These are phyloP conservation scores for Eucalyptus pumila DNA, from an alignment of 345 rosid genomes.

Conservation along the genomic window DNA sequence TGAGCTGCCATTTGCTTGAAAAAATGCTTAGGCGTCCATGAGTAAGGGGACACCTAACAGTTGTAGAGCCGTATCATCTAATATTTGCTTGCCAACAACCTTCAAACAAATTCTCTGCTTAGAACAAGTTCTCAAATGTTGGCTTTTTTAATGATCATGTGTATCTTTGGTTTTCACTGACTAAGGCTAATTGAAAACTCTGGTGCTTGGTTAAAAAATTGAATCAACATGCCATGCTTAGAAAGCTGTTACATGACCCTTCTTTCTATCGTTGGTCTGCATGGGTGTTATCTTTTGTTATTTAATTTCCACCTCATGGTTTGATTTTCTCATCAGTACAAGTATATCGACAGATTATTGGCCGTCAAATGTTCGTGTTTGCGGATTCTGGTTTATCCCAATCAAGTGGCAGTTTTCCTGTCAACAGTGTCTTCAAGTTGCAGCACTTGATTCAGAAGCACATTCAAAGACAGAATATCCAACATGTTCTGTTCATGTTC, in stretches of 20 bases:
- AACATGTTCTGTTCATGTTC: slow-evolving; percentile 50
- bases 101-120: not conserved
- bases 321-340: not conserved
- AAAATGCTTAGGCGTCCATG: not conserved
- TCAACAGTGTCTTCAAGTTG: slow-evolving; percentile 40
- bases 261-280: not conserved
- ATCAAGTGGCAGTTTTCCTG: slow-evolving; percentile 81
- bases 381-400: slow-evolving; percentile 94
- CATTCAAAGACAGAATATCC: slow-evolving; percentile 3
- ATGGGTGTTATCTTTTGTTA: not conserved
- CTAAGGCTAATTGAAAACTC: not conserved
- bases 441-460: slow-evolving; percentile 7
- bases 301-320: not conserved
- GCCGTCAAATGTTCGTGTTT: slow-evolving; percentile 54
- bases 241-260: not conserved
- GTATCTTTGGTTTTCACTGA: not conserved
- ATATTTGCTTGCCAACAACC: not conserved
- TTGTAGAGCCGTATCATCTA: not conserved
- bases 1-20: not conserved
- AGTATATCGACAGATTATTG: slow-evolving; percentile 53
- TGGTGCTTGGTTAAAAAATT: not conserved
- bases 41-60: not conserved
- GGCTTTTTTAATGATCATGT: not conserved
- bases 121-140: not conserved
- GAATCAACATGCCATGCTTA: not conserved